Evolutionary conservation across 257 asterid genomes (phyloP).

Genomic region (Rhazya stricta): DNA sequence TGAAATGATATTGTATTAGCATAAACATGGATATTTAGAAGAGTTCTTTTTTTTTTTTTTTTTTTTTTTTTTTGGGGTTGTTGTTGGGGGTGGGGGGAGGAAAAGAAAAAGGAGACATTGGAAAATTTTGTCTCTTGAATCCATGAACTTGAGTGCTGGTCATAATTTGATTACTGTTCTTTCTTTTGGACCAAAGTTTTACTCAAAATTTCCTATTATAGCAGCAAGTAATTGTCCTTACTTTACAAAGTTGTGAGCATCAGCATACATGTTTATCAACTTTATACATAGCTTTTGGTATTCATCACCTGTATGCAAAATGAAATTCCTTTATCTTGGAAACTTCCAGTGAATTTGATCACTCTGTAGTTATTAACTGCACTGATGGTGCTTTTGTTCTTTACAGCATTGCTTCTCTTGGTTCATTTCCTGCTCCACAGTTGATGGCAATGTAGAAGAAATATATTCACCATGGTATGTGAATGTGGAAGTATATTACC

Average conservation of each 20-base stretch:
- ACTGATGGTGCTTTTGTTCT: neutral
- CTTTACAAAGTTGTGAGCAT: neutral
- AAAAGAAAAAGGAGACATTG: neutral
- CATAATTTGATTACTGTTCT: too few species aligned
- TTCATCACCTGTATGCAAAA: neutral
- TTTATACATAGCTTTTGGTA: neutral
- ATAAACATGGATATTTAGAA: neutral
- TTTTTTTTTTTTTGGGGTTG: too few species aligned
- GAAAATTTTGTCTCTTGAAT: neutral
- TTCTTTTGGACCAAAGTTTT: neutral
- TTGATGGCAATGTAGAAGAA: neutral
- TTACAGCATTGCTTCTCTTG: neutral
- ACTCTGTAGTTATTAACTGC: neutral
- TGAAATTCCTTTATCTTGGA: neutral
- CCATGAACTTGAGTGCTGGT: neutral
- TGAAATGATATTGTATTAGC: neutral
- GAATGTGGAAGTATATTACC: neutral
- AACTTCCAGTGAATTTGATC: neutral
- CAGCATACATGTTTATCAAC: neutral
- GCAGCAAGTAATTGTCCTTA: neutral
- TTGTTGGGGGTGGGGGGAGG: too few species aligned
- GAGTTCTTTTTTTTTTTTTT: too few species aligned
- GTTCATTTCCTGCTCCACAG: neutral
- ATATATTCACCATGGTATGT: neutral
- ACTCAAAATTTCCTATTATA: neutral